Evolutionary conservation across 352 stramenopile species (phyloP), one percentile per base, ranked within the genome.

Genomic region (Phytophthora capsici): DNA sequence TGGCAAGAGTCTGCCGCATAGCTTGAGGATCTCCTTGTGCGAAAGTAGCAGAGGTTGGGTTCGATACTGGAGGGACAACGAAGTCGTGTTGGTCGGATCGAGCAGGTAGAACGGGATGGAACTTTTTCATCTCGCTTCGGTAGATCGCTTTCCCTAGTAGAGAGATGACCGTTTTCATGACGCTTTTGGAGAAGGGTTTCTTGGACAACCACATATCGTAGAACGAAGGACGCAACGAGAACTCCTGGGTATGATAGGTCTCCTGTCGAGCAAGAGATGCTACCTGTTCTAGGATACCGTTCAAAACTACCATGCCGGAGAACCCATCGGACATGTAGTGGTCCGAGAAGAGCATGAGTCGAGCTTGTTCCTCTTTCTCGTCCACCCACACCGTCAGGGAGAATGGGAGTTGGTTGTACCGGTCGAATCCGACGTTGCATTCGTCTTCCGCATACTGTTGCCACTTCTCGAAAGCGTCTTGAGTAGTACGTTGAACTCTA

Each of bases 341-440:
- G 40, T 87, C 78, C 22, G 70, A 77, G 63, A 83, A 78, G 23
- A 87, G 59, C 43, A 83, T 63, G 12, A 87, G 28, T 0, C 75
- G 66, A 2, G 60, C 64, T 5, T 41, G 20, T 6, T 64, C 37
- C 1, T 43, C 13, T 4, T 49, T 19, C 4, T 50, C 40, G 30
- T 82, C 52, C 0, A 70, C 23, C 74, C 69, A 82, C 7, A 75
- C 56, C 3, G 62, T 61, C 10, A 81, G 6, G n/a, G 50, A 63
- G 59, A 77, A 84, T 1, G 69, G 66, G 6, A 84, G 67, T 45
- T 82, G 37, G 13, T 26, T 47, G 54, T 66, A 76, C n/a, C 72
- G 72, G 40, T 84, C 64, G 23, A 78, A 80, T 14, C 63, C 34
- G 17, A 65, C 26, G n/a, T 77, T 55, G 23, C 47, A 75, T 20